A percentile compares a stretch with the other conserved stretches of the same genome.
phyloP scores from a whole-genome alignment of 495 filamentous ascomycete genomes.

The Lindgomyces ingoldianus region DNA sequence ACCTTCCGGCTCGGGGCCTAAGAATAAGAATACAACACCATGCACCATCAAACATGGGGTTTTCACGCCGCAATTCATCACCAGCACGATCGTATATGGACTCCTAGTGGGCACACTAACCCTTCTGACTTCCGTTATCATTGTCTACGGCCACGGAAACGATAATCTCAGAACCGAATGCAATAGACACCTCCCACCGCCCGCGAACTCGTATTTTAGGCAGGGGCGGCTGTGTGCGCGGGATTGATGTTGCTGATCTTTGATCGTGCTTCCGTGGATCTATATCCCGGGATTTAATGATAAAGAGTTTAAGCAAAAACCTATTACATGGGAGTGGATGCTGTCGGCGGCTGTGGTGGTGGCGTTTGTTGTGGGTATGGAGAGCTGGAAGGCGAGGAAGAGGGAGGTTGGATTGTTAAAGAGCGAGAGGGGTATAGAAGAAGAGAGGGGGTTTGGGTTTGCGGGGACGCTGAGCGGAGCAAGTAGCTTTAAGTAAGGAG shows the following conservation, averaged over 20 bases:
- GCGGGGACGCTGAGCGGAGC: background rate
- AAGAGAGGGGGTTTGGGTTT: background rate
- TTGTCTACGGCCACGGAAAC: constrained; percentile 63
- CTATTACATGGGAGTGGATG: constrained; percentile 72
- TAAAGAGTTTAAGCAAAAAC: constrained; percentile 67
- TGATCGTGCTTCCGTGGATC: constrained; percentile 66
- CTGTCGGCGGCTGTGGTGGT: constrained; percentile 55
- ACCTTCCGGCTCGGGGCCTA: constrained; percentile 69
- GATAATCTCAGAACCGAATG: constrained; percentile 62
- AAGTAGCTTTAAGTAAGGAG: background rate
- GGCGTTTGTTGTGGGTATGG: constrained; percentile 60
- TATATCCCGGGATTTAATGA: constrained; percentile 70
- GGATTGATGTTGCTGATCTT: constrained; percentile 69
- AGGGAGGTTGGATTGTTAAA: constrained; percentile 11
- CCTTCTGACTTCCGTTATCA: constrained; percentile 64
- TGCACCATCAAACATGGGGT: constrained; percentile 69
- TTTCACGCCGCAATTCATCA: constrained; percentile 64
- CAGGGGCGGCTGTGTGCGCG: constrained; percentile 69
- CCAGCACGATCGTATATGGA: constrained; percentile 59
- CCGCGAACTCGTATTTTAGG: constrained; percentile 55
- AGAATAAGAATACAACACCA: constrained; percentile 62
- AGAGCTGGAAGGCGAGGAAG: constrained; percentile 60
- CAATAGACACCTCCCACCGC: constrained; percentile 52
- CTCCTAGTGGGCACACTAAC: constrained; percentile 65
- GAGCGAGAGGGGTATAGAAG: background rate